Conservation (phyloP, 768 basidiomycete genomes). For the Kwoniella shandongensis region DNA sequence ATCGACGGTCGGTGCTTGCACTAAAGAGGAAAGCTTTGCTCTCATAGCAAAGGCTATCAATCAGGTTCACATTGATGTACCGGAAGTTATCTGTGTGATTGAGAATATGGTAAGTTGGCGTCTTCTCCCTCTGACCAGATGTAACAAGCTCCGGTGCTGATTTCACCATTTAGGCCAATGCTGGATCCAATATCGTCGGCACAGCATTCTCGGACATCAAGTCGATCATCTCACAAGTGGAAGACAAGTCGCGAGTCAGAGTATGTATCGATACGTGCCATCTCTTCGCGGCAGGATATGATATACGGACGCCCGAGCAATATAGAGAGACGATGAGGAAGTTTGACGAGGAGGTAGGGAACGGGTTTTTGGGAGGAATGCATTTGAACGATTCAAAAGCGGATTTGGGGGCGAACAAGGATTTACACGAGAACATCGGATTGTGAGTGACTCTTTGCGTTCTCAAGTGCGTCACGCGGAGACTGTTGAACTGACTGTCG, state of each 20-base stretch:
- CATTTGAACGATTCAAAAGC: constrained; percentile 83
- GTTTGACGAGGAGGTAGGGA: constrained; percentile 69
- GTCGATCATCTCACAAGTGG: constrained; percentile 67
- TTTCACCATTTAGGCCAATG: constrained; percentile 62
- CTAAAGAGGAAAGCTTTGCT: constrained; percentile 63
- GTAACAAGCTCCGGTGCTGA: neutral
- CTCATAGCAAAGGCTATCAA: constrained; percentile 73
- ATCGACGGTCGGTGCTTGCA: constrained; percentile 72
- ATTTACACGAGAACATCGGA: constrained; percentile 82
- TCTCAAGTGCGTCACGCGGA: too few relatives aligned
- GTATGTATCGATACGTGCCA: constrained; percentile 89
- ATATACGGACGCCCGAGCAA: constrained; percentile 68
- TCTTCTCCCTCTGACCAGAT: neutral
- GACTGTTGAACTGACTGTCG: too few relatives aligned
- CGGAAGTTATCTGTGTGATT: constrained; percentile 64
- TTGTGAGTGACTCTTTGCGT: too few relatives aligned
- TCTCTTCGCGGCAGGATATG: constrained; percentile 78
- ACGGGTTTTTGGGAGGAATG: constrained; percentile 74
- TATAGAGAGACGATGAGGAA: constrained; percentile 70
- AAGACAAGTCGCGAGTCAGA: constrained; percentile 72
- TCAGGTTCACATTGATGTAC: constrained; percentile 66
- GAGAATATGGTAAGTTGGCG: constrained; percentile 72
- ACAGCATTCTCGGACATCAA: constrained; percentile 68
- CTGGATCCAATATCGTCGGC: constrained; percentile 71
- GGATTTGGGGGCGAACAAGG: constrained; percentile 62